Conservation (phyloP, 306 rosid genomes). For the Nissolia schottii region DNA sequence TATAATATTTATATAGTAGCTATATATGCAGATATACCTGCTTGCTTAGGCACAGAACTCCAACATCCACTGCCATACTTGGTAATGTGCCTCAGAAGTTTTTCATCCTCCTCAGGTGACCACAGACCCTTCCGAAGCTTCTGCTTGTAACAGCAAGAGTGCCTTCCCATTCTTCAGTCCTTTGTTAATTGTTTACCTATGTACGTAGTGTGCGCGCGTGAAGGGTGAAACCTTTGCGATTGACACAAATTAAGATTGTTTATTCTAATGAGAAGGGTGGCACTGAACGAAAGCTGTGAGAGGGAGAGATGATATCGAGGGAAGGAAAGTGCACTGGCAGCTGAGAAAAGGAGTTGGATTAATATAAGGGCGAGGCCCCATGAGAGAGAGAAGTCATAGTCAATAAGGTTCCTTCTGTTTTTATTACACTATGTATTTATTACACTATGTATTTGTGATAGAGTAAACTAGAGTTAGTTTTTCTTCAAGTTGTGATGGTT, state of each 20-base stretch:
- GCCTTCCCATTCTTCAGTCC: conserved; percentile 69
- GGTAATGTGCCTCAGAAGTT: conserved; percentile 48
- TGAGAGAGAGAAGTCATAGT: conserved; percentile 39
- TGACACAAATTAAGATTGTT: conserved; percentile 28
- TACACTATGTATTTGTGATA: background rate
- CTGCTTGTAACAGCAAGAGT: conserved; percentile 60
- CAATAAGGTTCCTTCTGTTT: conserved; percentile 26
- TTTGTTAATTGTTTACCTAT: too few relatives aligned
- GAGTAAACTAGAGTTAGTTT: too few relatives aligned
- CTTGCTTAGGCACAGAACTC: conserved; percentile 69
- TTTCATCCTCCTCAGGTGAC: conserved; percentile 68
- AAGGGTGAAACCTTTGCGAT: conserved; percentile 6
- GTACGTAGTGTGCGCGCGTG: too few relatives aligned
- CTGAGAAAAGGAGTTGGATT: conserved; percentile 47
- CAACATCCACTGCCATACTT: conserved; percentile 60
- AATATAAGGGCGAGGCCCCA: conserved; percentile 41
- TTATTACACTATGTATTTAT: background rate
- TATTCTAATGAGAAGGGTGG: conserved; percentile 24
- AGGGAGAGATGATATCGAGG: conserved; percentile 31
- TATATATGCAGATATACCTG: too few relatives aligned
- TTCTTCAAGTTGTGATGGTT: too few relatives aligned
- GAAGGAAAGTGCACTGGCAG: conserved; percentile 42
- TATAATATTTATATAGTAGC: too few relatives aligned
- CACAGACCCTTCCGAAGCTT: conserved; percentile 59
- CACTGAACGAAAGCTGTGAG: conserved; percentile 28